A percentile compares a stretch with the other conserved stretches of the same genome.
These are phyloP conservation scores for Gracilaria gracilis DNA, from an alignment of 23 red algal species.

Conservation along the genomic window DNA sequence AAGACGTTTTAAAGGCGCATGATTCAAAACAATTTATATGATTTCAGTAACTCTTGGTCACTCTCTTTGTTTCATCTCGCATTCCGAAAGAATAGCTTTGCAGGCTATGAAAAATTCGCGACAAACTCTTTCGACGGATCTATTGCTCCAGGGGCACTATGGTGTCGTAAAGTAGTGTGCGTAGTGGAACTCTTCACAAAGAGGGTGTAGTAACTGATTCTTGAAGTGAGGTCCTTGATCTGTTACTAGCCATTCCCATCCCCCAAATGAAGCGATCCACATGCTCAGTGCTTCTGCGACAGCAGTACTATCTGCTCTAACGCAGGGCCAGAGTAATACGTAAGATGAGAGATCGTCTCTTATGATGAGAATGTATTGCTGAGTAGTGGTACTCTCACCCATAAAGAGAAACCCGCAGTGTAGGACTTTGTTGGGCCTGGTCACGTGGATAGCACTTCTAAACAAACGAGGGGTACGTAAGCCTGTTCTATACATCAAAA, in stretches of 20 bases:
- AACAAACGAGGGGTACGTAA: conserved; percentile 28
- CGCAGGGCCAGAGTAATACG: conserved; percentile 8
- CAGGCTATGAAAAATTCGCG: conserved; percentile 14
- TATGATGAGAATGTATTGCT: conserved; percentile 14
- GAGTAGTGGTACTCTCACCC: conserved; percentile 4
- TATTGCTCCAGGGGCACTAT: conserved; percentile 14
- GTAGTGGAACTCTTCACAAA: conserved; percentile 7
- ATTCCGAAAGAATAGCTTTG: conserved; percentile 49
- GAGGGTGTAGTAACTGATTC: conserved; percentile 16
- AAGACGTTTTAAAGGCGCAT: background rate
- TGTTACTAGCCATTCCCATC: conserved; percentile 9
- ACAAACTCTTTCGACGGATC: conserved; percentile 12
- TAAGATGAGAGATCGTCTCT: conserved; percentile 3
- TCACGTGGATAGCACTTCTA: conserved; percentile 8
- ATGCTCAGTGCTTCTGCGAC: conserved; percentile 1
- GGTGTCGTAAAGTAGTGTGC: conserved; percentile 32
- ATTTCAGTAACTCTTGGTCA: conserved; percentile 13
- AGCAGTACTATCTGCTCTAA: background rate
- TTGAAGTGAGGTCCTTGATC: conserved; percentile 53
- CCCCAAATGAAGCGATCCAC: conserved; percentile 20
- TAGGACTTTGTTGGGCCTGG: conserved; percentile 42
- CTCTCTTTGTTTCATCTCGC: background rate
- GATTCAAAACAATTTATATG: background rate
- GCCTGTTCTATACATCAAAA: background rate
- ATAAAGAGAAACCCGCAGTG: conserved; percentile 60